Evolutionary conservation across 108 stramenopile genomes (phyloP).

Genomic region (Epithemia pelagica): DNA sequence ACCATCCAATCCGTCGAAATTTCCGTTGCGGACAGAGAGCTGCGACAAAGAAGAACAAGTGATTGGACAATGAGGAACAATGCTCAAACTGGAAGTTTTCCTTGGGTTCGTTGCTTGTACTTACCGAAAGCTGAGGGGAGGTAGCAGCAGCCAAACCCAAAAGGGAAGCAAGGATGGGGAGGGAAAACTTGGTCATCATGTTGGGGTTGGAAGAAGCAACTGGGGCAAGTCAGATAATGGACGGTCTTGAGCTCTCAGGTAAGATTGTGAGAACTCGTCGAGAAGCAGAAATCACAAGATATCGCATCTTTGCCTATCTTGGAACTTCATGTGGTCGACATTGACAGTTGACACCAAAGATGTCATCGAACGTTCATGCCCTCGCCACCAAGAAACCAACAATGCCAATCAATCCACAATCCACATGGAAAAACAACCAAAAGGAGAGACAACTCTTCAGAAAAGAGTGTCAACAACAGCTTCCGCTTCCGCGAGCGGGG

Average conservation of each 20-base stretch:
- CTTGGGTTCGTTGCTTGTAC: background rate
- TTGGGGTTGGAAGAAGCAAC: too few relatives aligned
- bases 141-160: slow-evolving; percentile 10
- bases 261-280: too few relatives aligned
- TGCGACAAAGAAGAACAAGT: slow-evolving; percentile 17
- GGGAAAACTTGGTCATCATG: slow-evolving; percentile 13
- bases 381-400: too few relatives aligned
- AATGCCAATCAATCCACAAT: too few relatives aligned
- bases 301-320: too few relatives aligned
- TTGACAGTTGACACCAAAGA: background rate
- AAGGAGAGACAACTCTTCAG: too few relatives aligned
- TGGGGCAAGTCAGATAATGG: too few relatives aligned
- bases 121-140: slow-evolving; percentile 13
- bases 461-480: too few relatives aligned
- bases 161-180: slow-evolving; percentile 3
- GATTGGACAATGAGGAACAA: background rate
- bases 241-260: too few relatives aligned
- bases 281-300: too few relatives aligned
- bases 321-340: background rate
- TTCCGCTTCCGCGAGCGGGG: too few relatives aligned
- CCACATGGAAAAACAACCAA: too few relatives aligned
- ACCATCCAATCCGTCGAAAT: slow-evolving; percentile 74
- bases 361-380: background rate
- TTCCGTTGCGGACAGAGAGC: slow-evolving; percentile 80
- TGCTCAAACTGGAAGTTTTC: slow-evolving; percentile 3